Conservation (phyloP, 495 filamentous ascomycete genomes). For the Hypoxylon crocopeplum region DNA sequence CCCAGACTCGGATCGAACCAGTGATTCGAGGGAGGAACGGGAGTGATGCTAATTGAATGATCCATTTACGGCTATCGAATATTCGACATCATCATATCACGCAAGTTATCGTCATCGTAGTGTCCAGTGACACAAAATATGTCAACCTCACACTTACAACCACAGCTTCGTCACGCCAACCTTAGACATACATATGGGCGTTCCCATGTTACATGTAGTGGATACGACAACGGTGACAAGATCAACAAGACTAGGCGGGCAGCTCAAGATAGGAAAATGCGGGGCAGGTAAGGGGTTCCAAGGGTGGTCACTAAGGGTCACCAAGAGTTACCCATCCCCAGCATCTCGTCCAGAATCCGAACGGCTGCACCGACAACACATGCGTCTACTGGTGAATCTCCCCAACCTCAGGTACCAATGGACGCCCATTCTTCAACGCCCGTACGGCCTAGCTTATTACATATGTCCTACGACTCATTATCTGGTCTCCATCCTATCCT, state of each 20-base stretch:
- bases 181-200: constrained; percentile 35
- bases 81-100: constrained; percentile 37
- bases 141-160: constrained; percentile 12
- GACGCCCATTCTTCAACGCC: constrained; percentile 14
- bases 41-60: constrained; percentile 23
- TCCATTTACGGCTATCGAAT: constrained; percentile 18
- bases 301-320: background rate
- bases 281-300: constrained; percentile 31
- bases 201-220: constrained; percentile 30
- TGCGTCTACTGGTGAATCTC: constrained; percentile 29
- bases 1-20: constrained; percentile 27
- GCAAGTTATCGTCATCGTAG: constrained; percentile 32
- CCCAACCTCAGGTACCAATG: constrained; percentile 30
- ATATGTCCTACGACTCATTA: constrained; percentile 29
- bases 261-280: constrained; percentile 35
- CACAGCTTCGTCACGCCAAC: constrained; percentile 31
- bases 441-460: constrained; percentile 14
- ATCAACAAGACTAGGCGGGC: constrained; percentile 18
- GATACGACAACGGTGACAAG: constrained; percentile 26
- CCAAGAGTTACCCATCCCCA: constrained; percentile 17
- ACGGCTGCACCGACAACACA: constrained; percentile 32
- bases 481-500: constrained; percentile 21
- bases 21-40: constrained; percentile 7
- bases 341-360: constrained; percentile 19
- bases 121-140: constrained; percentile 18